phyloP scores from a whole-genome alignment of 768 basidiomycete genomes.

The Thelephora ganbajun region DNA sequence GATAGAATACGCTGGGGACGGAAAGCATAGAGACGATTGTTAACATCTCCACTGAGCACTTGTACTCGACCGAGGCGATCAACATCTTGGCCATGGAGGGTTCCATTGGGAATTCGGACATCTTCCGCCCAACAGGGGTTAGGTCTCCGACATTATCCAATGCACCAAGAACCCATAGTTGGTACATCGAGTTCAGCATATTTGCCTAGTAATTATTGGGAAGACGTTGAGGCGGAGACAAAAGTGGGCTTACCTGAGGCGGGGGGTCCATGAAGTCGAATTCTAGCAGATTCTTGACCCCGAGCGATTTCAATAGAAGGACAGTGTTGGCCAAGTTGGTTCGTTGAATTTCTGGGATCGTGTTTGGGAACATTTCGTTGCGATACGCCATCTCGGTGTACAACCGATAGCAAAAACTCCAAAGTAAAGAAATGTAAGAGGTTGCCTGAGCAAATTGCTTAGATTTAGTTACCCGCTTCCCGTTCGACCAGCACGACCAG shows the following conservation, averaged over 20 bases:
- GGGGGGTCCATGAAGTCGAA: slow-evolving; percentile 99
- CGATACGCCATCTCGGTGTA: slow-evolving; percentile 96
- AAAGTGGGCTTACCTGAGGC: slow-evolving; percentile 52
- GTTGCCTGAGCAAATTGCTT: not conserved
- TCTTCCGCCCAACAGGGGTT: slow-evolving; percentile 83
- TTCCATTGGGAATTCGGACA: slow-evolving; percentile 99
- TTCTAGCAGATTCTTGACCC: slow-evolving; percentile 93
- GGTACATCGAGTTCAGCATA: slow-evolving; percentile 98
- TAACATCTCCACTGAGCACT: slow-evolving; percentile 90
- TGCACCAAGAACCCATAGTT: slow-evolving; percentile 97
- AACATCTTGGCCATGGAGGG: slow-evolving; percentile 99
- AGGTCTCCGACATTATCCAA: slow-evolving; percentile 96
- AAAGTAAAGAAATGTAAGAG: slow-evolving; percentile 4
- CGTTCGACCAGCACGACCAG: slow-evolving; percentile 92
- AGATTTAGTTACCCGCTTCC: slow-evolving; percentile 67
- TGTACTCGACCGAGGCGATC: slow-evolving; percentile 87
- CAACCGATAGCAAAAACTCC: slow-evolving; percentile 86
- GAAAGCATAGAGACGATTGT: slow-evolving; percentile 99
- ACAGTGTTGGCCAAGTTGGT: slow-evolving; percentile 98
- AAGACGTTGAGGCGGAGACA: slow-evolving; percentile 1
- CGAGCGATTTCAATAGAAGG: slow-evolving; percentile 83
- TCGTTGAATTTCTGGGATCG: slow-evolving; percentile 96
- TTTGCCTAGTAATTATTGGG: slow-evolving; percentile 45
- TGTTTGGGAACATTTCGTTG: slow-evolving; percentile 91
- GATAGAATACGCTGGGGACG: slow-evolving; percentile 94